Evolutionary conservation across 2,329 filamentous ascomycete genomes (phyloP), one percentile per base, ranked within the genome.

Genomic region (Trichoderma aggressivum): DNA sequence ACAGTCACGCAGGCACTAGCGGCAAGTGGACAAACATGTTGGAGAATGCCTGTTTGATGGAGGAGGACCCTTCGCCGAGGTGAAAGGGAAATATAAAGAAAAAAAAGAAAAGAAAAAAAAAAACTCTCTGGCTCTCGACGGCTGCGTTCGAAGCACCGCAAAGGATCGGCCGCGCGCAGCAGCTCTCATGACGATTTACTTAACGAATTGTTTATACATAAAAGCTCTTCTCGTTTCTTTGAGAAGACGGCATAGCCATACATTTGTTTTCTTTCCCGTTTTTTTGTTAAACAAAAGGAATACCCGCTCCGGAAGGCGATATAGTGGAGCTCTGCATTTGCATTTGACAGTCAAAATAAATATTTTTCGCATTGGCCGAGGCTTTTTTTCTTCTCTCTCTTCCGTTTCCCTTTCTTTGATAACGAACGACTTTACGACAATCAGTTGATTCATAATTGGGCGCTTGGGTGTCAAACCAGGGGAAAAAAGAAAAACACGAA

Each of bases 1-100:
- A 99, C 81, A 98, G 94, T 80, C 96, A 98, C 82, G 93, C 93
- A 47, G 96, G 96, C 43, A 95, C 94, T 0, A 98, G 94, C 81
- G 96, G 96, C 36, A 98, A 98, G 82, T 99, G 96, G 96, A 99
- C 96, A 14, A 98, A 98, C 81, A 94, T 97, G 87, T 86, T 99
- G 39, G 96, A 99, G 80, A 97, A 94, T 79, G 94, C 94, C 6
- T 99, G 96, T 83, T 97, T 98, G 93, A 90, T 94, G 80, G 94
- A 91, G 69, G 87, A 97, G 79, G 94, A 97, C 55, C 76, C 79
- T 53, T 76, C 78, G 47, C 77, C 79, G 36, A 76, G 78, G 68
- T 81, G 75, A 78, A 59, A 39, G 28, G n/a, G n/a, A n/a, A n/a
- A n/a, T n/a, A n/a, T n/a, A n/a, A 39, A 39, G 36, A 7, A 14